Evolutionary conservation across 169 alveolate species (phyloP).

Genomic region (Plasmodium vinckei): DNA sequence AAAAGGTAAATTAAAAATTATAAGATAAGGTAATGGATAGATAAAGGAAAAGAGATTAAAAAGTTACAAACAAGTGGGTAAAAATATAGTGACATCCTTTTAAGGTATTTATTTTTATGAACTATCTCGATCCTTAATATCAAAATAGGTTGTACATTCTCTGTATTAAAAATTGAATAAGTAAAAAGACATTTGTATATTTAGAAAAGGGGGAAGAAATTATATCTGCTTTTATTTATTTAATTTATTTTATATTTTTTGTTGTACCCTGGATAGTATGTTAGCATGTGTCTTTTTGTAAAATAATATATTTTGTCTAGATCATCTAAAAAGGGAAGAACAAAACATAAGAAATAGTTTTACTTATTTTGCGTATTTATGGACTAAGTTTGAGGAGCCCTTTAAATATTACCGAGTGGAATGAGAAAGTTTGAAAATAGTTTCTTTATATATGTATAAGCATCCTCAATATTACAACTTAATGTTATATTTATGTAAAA

Average conservation of each 20-base stretch:
- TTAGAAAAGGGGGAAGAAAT: background rate
- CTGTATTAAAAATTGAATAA: slow-evolving; percentile 2
- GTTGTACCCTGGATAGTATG: slow-evolving; percentile 66
- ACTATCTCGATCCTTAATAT: slow-evolving; percentile 1
- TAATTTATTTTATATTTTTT: slow-evolving; percentile 1
- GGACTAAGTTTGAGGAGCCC: too few species aligned
- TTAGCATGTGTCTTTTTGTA: slow-evolving; percentile 52
- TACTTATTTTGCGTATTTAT: background rate
- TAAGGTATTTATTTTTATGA: too few species aligned
- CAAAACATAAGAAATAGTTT: background rate
- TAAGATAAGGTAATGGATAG: too few species aligned
- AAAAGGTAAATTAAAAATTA: too few species aligned
- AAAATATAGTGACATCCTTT: too few species aligned
- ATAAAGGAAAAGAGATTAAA: too few species aligned
- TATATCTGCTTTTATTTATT: background rate
- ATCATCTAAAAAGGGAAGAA: slow-evolving; percentile 22
- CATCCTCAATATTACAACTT: slow-evolving; percentile 37
- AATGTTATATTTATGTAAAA: slow-evolving; percentile 44
- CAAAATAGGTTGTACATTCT: slow-evolving; percentile 42
- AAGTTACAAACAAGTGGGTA: too few species aligned
- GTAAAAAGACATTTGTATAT: background rate
- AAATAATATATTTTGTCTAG: slow-evolving; percentile 46
- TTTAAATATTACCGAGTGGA: slow-evolving; percentile 24
- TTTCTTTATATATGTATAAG: slow-evolving; percentile 22
- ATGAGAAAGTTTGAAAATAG: slow-evolving; percentile 26